Evolutionary conservation across 345 rosid genomes (phyloP).

Genomic region (Trapa incisa): DNA sequence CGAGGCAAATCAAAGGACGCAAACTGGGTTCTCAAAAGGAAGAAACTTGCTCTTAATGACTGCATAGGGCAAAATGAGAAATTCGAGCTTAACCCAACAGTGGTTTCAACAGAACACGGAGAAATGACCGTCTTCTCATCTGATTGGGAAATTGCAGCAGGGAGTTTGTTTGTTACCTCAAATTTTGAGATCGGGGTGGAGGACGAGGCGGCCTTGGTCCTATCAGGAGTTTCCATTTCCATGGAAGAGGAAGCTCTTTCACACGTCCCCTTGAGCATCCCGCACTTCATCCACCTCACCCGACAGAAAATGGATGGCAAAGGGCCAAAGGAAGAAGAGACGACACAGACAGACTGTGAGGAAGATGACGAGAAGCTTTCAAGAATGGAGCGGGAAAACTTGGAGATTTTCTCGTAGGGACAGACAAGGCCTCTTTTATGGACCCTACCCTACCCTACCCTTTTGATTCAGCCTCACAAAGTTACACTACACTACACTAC

Average conservation of each 20-base stretch:
- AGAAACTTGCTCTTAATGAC: no score
- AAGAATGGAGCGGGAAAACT: slow-evolving; percentile 5
- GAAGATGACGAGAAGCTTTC: slow-evolving; percentile 29
- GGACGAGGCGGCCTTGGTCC: slow-evolving; percentile 36
- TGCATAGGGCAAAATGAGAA: background rate
- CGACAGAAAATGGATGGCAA: no score
- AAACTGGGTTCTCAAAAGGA: no score
- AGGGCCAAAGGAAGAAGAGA: no score
- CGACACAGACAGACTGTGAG: slow-evolving; percentile 20
- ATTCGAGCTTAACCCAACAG: background rate
- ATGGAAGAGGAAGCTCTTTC: slow-evolving; percentile 6
- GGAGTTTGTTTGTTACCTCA: slow-evolving; percentile 34
- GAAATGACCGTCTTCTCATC: background rate
- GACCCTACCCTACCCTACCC: slow-evolving; percentile 8
- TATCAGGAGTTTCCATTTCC: slow-evolving; percentile 58
- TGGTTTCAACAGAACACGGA: background rate
- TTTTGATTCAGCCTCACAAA: background rate
- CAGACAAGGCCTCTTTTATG: background rate
- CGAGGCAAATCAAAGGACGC: no score
- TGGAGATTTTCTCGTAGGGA: slow-evolving; percentile 8
- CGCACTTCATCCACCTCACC: background rate
- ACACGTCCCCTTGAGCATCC: background rate
- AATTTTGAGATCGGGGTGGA: slow-evolving; percentile 52
- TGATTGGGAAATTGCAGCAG: background rate
- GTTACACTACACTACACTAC: no score